Conservation (phyloP, 2,329 filamentous ascomycete genomes). For the Hymenoscyphus occultus region DNA sequence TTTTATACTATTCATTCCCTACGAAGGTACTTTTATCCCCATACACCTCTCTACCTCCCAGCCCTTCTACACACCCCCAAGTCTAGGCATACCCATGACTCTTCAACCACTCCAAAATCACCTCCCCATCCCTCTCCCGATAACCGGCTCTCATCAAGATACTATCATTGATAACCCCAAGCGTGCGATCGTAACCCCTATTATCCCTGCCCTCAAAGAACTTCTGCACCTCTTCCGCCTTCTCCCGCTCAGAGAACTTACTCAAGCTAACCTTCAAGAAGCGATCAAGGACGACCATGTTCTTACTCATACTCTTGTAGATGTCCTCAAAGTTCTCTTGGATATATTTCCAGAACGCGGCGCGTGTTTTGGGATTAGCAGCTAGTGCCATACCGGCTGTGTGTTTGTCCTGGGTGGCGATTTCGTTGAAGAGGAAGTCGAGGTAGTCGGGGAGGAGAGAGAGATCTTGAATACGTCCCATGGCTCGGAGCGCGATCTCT, state of each 20-base stretch:
- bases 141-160: slow-evolving; percentile 82
- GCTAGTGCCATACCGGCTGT: slow-evolving; percentile 71
- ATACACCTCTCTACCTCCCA: no score
- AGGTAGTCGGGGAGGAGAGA: slow-evolving; percentile 66
- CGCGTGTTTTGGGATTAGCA: slow-evolving; percentile 69
- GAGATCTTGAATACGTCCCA: slow-evolving; percentile 66
- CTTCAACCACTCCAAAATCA: slow-evolving; percentile 76
- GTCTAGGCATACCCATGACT: slow-evolving; percentile 52
- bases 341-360: slow-evolving; percentile 79
- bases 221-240: slow-evolving; percentile 70
- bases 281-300: slow-evolving; percentile 85
- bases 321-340: slow-evolving; percentile 78
- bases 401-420: slow-evolving; percentile 85
- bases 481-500: slow-evolving; percentile 73
- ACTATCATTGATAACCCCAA: slow-evolving; percentile 82
- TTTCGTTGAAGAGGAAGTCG: slow-evolving; percentile 77
- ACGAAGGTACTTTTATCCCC: no score
- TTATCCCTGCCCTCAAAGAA: slow-evolving; percentile 91
- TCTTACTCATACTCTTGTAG: slow-evolving; percentile 67
- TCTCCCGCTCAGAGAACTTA: slow-evolving; percentile 70
- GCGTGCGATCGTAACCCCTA: slow-evolving; percentile 77
- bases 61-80: no score
- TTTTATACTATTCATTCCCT: no score
- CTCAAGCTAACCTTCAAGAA: slow-evolving; percentile 77
- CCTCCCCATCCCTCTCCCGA: slow-evolving; percentile 68